Evolutionary conservation across 2,329 filamentous ascomycete genomes (phyloP).

Genomic region (Monosporascus sp.): DNA sequence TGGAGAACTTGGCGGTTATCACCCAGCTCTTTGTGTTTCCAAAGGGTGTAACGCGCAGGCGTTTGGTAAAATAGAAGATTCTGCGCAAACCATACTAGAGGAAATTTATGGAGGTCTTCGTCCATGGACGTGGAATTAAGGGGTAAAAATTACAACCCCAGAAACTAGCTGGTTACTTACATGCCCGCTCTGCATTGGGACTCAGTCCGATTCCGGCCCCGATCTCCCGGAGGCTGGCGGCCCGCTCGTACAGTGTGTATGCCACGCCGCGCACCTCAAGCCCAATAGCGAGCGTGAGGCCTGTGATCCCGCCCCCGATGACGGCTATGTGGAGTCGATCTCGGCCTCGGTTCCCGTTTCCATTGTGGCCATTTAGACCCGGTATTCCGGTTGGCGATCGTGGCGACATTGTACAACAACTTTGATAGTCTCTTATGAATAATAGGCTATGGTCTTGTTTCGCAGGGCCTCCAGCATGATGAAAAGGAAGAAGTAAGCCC

Average conservation of each 20-base stretch:
- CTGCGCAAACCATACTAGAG: no score
- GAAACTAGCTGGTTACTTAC: no score
- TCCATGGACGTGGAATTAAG: no score
- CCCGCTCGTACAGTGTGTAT: slow-evolving; percentile 32
- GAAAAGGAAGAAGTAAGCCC: background rate
- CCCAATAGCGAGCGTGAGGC: slow-evolving; percentile 29
- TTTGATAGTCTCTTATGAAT: background rate
- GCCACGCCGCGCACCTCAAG: slow-evolving; percentile 26
- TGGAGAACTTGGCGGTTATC: no score
- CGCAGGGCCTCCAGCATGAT: no score
- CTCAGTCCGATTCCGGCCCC: slow-evolving; percentile 33
- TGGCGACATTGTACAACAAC: slow-evolving; percentile 4
- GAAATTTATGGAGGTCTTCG: no score
- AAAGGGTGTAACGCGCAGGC: no score
- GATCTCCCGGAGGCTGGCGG: slow-evolving; percentile 28
- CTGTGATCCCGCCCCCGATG: slow-evolving; percentile 37
- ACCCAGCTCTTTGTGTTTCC: no score
- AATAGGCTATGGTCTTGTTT: no score
- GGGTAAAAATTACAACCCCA: no score
- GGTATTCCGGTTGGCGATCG: background rate
- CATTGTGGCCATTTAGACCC: slow-evolving; percentile 2
- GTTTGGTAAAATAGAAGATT: no score
- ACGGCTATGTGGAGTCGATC: slow-evolving; percentile 26
- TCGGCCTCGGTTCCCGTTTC: background rate
- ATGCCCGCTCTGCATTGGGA: slow-evolving; percentile 28